A percentile compares a stretch with the other conserved stretches of the same genome.
Evolutionary conservation across 768 basidiomycete species (phyloP).

Genomic region (Lyophyllum semitale): DNA sequence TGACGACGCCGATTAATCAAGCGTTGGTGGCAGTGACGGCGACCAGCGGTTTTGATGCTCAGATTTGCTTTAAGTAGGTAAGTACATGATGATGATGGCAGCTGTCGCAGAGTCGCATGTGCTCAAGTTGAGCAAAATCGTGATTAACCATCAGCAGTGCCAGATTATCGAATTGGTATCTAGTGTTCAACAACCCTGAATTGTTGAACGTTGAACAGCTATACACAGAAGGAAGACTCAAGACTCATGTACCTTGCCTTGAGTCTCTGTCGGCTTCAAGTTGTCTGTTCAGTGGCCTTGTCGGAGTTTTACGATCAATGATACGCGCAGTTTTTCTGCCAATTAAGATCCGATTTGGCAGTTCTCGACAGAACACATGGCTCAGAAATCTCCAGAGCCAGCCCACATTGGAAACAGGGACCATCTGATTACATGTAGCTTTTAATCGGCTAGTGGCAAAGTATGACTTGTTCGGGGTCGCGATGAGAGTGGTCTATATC

Average conservation of each 20-base stretch:
- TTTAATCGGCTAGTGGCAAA: not conserved
- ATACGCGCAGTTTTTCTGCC: conserved; percentile 6
- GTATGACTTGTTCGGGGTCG: not conserved
- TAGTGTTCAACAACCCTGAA: conserved; percentile 6
- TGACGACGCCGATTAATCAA: conserved; percentile 10
- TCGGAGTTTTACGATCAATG: conserved; percentile 1
- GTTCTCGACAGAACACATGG: not conserved
- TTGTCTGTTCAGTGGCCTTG: no score
- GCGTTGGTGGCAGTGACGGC: conserved; percentile 3
- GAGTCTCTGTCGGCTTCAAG: no score
- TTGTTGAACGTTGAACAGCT: no score
- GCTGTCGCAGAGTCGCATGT: conserved; percentile 5
- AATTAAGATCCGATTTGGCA: conserved; percentile 1
- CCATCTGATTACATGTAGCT: not conserved
- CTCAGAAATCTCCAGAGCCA: not conserved
- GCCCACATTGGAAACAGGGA: conserved; percentile 3
- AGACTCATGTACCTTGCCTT: no score
- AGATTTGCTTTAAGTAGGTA: conserved; percentile 5
- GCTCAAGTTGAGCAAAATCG: not conserved
- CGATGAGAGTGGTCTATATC: not conserved
- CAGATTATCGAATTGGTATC: not conserved
- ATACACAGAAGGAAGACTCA: no score
- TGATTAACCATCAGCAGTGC: not conserved
- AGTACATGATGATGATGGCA: conserved; percentile 11
- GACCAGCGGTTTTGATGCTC: conserved; percentile 4